Evolutionary conservation across 768 basidiomycete genomes (phyloP), one percentile per base, ranked within the genome.

Genomic region (Saitozyma sp.): DNA sequence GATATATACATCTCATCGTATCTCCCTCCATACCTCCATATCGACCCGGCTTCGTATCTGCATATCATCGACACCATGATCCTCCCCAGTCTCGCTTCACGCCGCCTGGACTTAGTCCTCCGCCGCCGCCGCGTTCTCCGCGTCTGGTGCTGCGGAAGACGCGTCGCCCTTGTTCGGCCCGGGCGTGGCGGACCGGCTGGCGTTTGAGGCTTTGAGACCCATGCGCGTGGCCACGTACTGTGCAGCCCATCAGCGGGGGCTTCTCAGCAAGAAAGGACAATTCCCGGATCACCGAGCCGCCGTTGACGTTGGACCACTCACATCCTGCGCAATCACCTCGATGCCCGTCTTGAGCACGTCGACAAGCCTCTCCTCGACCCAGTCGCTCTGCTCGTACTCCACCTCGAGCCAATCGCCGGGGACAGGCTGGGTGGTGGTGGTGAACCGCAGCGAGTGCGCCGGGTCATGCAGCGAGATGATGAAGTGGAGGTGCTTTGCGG

Each of bases 301-400:
- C 1, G 6, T 0, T 11, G 13, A 52, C 38, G 20, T 8, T 14
- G 38, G 1, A 13, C 11, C 3, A 72, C 77, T 71, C 51, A 79
- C 78, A 73, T 95, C 91, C 80, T 97, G 93, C 2, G 92, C 92
- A 63, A 97, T 82, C 16, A 93, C 86, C 81, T 97, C 94, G 38
- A 95, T 86, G 8, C 89, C 90, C 13, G 91, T 82, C 59, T 91
- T 82, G 61, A 99, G 80, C 14, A 86, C 85, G 71, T 97, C 95
- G 5, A 93, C 94, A 64, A 97, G 85, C 45, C 89, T 78, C 74
- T 99, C 94, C 79, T 99, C 96, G 11, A 98, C 93, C 96, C 96
- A 79, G 58, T 82, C 82, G 76, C 92, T 89, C 66, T 88, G 84
- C 73, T 96, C 94, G 88, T 92, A 83, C 63, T 95, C 79, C 50